Evolutionary conservation across 176 grass and related monocot genomes (phyloP).

Genomic region (Tillandsia leiboldiana): DNA sequence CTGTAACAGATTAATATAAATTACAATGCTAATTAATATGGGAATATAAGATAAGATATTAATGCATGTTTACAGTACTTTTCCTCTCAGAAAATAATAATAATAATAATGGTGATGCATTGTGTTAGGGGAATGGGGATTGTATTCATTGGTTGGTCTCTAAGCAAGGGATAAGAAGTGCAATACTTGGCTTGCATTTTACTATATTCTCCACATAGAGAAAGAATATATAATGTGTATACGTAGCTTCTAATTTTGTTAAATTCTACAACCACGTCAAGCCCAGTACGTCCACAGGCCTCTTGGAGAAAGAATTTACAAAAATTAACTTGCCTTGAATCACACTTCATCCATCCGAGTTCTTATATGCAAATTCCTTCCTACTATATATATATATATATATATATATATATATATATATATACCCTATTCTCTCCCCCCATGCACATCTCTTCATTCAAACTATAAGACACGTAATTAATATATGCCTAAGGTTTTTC

Average conservation of each 20-base stretch:
- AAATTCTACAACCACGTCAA: background rate
- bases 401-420: too few relatives aligned
- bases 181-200: too few relatives aligned
- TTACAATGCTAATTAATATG: background rate
- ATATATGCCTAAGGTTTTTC: background rate
- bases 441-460: too few relatives aligned
- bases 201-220: background rate
- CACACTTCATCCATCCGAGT: constrained; percentile 14
- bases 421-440: background rate
- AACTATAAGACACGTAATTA: background rate
- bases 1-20: too few relatives aligned
- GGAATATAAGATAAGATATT: too few relatives aligned
- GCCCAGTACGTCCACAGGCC: background rate
- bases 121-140: background rate
- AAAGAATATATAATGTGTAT: background rate
- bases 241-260: background rate
- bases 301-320: constrained; percentile 4
- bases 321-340: constrained; percentile 18
- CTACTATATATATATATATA: background rate
- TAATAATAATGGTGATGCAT: background rate
- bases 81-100: too few relatives aligned
- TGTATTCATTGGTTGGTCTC: constrained; percentile 16
- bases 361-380: background rate
- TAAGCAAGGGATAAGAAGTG: constrained; percentile 19
- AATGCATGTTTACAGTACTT: too few relatives aligned